Percentiles rank a stretch among this genome's conserved stretches.
These are phyloP conservation scores for Pseudogymnoascus sp. DNA, from an alignment of 2,329 filamentous ascomycete genomes.

Conservation along the genomic window DNA sequence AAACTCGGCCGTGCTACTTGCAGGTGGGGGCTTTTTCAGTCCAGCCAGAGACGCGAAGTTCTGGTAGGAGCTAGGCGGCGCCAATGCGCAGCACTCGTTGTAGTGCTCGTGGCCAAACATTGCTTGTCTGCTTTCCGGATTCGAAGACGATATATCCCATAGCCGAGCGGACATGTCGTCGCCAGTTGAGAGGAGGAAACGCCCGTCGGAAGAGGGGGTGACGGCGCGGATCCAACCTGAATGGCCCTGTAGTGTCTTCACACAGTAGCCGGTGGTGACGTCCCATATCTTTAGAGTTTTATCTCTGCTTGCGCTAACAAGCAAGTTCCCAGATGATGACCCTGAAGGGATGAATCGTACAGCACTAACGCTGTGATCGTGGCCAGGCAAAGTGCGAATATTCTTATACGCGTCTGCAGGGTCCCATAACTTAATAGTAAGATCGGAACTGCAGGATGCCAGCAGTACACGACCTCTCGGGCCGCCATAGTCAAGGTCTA, in stretches of 20 bases:
- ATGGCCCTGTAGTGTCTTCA: constrained; percentile 82
- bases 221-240: constrained; percentile 88
- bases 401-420: constrained; percentile 91
- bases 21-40: constrained; percentile 69
- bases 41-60: constrained; percentile 70
- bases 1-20: constrained; percentile 71
- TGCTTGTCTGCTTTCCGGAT: constrained; percentile 57
- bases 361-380: constrained; percentile 85
- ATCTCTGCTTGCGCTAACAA: constrained; percentile 80
- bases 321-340: constrained; percentile 70
- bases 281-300: constrained; percentile 85
- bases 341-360: constrained; percentile 83
- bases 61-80: constrained; percentile 69
- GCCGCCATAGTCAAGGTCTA: constrained; percentile 85
- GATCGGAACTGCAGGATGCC: constrained; percentile 61
- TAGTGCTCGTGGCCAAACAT: constrained; percentile 81
- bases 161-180: constrained; percentile 73
- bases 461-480: constrained; percentile 70
- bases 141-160: constrained; percentile 70
- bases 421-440: constrained; percentile 94
- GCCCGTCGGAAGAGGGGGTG: constrained; percentile 70
- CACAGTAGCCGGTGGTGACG: constrained; percentile 82
- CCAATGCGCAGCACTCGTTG: constrained; percentile 78
- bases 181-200: constrained; percentile 72
- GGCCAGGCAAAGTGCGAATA: constrained; percentile 79